Evolutionary conservation across 768 basidiomycete genomes (phyloP).

Genomic region (Tremella mesenterica): DNA sequence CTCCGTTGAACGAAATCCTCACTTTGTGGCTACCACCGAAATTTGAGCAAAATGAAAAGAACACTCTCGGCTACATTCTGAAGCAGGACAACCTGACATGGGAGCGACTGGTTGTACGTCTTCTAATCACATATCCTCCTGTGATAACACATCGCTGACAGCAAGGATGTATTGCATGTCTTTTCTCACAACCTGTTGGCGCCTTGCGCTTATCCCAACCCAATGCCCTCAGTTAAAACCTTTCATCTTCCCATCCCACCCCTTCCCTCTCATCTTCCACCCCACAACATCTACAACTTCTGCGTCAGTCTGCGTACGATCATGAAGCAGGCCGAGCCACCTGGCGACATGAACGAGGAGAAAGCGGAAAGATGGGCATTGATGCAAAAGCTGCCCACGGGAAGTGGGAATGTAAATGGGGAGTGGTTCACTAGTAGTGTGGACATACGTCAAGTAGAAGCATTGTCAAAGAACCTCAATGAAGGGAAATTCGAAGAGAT

Average conservation of each 20-base stretch:
- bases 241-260: constrained; percentile 27
- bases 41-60: constrained; percentile 24
- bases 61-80: constrained; percentile 30
- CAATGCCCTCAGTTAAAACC: constrained; percentile 24
- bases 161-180: constrained; percentile 27
- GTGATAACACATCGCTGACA: constrained; percentile 4
- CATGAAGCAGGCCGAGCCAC: constrained; percentile 20
- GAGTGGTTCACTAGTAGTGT: constrained; percentile 34
- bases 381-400: constrained; percentile 27
- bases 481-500: constrained; percentile 4
- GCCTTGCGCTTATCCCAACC: constrained; percentile 32
- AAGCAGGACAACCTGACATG: constrained; percentile 24
- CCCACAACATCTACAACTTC: constrained; percentile 34
- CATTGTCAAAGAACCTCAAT: neutral
- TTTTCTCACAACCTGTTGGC: constrained; percentile 29
- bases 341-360: neutral
- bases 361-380: constrained; percentile 24
- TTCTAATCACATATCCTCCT: neutral
- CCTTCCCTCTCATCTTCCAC: constrained; percentile 28
- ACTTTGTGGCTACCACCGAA: constrained; percentile 25
- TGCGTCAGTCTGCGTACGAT: constrained; percentile 24
- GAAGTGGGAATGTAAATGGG: neutral
- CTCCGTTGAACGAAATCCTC: constrained; percentile 25
- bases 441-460: constrained; percentile 16
- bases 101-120: constrained; percentile 33